Conservation (phyloP, 1,284 basidiomycete species). For the Testicularia cyperi region DNA sequence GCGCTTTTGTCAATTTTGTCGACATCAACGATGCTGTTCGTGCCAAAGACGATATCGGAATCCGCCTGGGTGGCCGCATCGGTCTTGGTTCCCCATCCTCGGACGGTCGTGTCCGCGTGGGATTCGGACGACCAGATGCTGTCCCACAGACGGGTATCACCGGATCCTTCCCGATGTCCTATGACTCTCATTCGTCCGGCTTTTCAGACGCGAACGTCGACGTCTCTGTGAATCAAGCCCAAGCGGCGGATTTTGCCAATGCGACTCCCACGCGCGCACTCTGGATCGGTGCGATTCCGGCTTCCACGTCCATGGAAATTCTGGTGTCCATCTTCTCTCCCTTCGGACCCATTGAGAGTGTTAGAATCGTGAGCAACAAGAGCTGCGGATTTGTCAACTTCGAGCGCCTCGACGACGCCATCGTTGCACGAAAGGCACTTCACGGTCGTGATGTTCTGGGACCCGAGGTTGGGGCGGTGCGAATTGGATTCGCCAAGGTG, state of each 20-base stretch:
- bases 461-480: constrained; percentile 89
- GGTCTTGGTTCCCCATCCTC: constrained; percentile 65
- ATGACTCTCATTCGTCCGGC: too few relatives aligned
- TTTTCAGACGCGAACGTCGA: too few relatives aligned
- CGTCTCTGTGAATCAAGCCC: too few relatives aligned
- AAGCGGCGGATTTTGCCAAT: constrained; percentile 18
- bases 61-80: constrained; percentile 88
- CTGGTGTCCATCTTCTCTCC: constrained; percentile 88
- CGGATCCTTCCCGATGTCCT: neutral
- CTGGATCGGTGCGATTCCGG: constrained; percentile 51
- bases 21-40: constrained; percentile 90
- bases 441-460: constrained; percentile 93
- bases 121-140: constrained; percentile 95
- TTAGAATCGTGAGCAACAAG: constrained; percentile 91
- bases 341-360: constrained; percentile 94
- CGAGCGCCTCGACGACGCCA: constrained; percentile 92
- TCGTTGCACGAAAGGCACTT: constrained; percentile 87
- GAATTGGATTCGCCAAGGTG: constrained; percentile 93
- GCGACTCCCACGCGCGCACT: constrained; percentile 43
- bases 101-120: constrained; percentile 78
- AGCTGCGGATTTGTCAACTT: constrained; percentile 96
- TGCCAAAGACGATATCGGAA: constrained; percentile 93
- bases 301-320: constrained; percentile 26
- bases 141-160: constrained; percentile 61
- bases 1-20: constrained; percentile 97